A percentile compares a stretch with the other conserved stretches of the same genome.
phyloP scores from a whole-genome alignment of 164 flowering plant genomes.

The Protea cynaroides region DNA sequence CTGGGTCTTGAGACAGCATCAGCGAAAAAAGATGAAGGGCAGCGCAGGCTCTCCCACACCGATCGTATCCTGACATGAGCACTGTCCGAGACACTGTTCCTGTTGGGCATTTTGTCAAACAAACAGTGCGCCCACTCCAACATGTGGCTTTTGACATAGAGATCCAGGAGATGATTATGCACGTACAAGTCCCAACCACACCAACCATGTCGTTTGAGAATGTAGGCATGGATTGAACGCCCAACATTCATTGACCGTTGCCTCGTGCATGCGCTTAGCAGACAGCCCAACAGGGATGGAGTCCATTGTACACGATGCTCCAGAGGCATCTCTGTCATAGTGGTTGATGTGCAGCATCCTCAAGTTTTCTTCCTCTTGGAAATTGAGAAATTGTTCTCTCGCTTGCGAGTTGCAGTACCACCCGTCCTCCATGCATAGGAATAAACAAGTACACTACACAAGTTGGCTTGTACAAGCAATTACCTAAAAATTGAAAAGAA shows the following conservation, averaged over 20 bases:
- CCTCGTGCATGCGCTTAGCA: conserved; percentile 10
- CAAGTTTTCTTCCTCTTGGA: too few species aligned
- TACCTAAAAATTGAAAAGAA: too few species aligned
- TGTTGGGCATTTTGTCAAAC: conserved; percentile 7
- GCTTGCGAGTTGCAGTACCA: too few species aligned
- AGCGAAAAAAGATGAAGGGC: conserved; percentile 9
- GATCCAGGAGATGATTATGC: conserved; percentile 3
- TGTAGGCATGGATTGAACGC: conserved; percentile 10
- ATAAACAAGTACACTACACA: too few species aligned
- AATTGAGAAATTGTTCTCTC: too few species aligned
- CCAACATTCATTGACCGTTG: conserved; percentile 8
- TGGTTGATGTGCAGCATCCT: too few species aligned
- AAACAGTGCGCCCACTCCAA: conserved; percentile 3
- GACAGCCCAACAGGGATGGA: conserved; percentile 6
- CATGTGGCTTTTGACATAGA: conserved; percentile 5
- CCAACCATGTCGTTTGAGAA: background rate
- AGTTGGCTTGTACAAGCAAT: too few species aligned
- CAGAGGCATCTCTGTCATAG: too few species aligned
- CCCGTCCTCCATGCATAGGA: too few species aligned
- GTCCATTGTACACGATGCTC: conserved; percentile 3
- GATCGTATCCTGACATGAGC: conserved; percentile 9
- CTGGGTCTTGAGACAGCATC: conserved; percentile 10
- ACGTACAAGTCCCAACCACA: background rate
- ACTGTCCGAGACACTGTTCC: conserved; percentile 7
- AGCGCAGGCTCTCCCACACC: background rate